These are phyloP conservation scores for Orbilia blumenaviensis DNA, from an alignment of 2,329 filamentous ascomycete species.

Conservation along the genomic window DNA sequence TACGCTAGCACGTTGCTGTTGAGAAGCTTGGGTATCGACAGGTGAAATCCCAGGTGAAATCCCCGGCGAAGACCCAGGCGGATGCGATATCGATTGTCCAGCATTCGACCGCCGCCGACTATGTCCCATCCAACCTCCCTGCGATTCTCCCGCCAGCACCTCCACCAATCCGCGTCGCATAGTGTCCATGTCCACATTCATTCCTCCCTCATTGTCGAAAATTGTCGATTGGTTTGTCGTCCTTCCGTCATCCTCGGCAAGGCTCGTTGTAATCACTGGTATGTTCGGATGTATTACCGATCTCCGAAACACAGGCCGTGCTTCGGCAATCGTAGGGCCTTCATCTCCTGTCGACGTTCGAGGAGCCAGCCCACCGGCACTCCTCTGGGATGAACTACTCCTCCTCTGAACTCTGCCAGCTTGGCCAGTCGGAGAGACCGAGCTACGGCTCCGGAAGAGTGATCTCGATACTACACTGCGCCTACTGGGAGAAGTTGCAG, in stretches of 20 bases:
- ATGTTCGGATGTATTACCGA: constrained; percentile 39
- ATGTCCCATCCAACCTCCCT: constrained; percentile 45
- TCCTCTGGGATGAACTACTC: constrained; percentile 32
- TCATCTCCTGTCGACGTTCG: constrained; percentile 30
- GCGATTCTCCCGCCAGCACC: constrained; percentile 34
- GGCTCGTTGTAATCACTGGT: constrained; percentile 45
- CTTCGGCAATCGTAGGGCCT: constrained; percentile 36
- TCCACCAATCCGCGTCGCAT: constrained; percentile 51
- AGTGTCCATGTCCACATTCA: constrained; percentile 54
- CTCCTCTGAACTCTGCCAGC: constrained; percentile 29
- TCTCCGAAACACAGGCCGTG: constrained; percentile 43
- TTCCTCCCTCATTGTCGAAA: constrained; percentile 50
- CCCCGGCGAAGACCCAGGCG: constrained; percentile 9
- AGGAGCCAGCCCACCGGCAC: constrained; percentile 18
- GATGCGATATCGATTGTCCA: constrained; percentile 45
- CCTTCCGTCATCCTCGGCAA: constrained; percentile 25
- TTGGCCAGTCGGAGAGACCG: constrained; percentile 39
- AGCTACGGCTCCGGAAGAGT: constrained; percentile 48
- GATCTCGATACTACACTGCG: constrained; percentile 41
- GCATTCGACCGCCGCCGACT: constrained; percentile 43
- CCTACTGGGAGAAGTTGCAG: constrained; percentile 45
- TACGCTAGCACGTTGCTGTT: constrained; percentile 12
- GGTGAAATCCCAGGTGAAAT: constrained; percentile 6
- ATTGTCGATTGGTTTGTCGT: constrained; percentile 27
- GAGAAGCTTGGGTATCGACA: constrained; percentile 17